phyloP scores from a whole-genome alignment of 2,329 filamentous ascomycete species.

The Fusarium sp. region DNA sequence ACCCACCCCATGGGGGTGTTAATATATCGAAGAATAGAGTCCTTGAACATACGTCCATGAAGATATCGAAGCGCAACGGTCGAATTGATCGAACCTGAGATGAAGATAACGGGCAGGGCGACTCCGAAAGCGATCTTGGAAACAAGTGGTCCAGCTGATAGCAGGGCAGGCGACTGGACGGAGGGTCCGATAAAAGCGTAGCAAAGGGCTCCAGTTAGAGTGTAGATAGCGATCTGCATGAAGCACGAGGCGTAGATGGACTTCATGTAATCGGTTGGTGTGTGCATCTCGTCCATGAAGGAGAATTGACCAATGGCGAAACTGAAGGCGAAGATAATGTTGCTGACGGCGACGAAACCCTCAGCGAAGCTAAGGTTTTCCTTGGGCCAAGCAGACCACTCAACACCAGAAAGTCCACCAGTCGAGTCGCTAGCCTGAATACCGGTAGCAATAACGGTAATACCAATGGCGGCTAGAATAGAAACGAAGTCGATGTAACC shows the following conservation, averaged over 20 bases:
- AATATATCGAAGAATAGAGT: slow-evolving; percentile 33
- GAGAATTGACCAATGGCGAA: slow-evolving; percentile 40
- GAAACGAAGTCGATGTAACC: slow-evolving; percentile 64
- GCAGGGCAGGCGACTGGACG: slow-evolving; percentile 74
- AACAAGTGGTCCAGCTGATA: slow-evolving; percentile 69
- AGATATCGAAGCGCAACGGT: slow-evolving; percentile 37
- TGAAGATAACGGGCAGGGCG: slow-evolving; percentile 65
- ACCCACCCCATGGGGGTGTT: slow-evolving; percentile 36
- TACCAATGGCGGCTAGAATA: slow-evolving; percentile 64
- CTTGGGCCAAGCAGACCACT: slow-evolving; percentile 60
- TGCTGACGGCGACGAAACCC: slow-evolving; percentile 70
- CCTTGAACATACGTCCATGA: slow-evolving; percentile 37
- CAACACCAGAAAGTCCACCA: slow-evolving; percentile 48
- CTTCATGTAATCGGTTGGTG: slow-evolving; percentile 51
- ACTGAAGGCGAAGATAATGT: slow-evolving; percentile 58
- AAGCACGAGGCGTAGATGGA: slow-evolving; percentile 71
- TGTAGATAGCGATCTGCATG: slow-evolving; percentile 72
- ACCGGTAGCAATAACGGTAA: slow-evolving; percentile 73
- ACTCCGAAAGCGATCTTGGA: slow-evolving; percentile 76
- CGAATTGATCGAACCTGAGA: slow-evolving; percentile 37
- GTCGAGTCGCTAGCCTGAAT: slow-evolving; percentile 52
- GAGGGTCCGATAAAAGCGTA: slow-evolving; percentile 74
- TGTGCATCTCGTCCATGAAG: slow-evolving; percentile 42
- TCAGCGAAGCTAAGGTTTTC: slow-evolving; percentile 60
- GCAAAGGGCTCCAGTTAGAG: slow-evolving; percentile 72